These are phyloP conservation scores for Nothomitra cinnamomea DNA, from an alignment of 2,329 filamentous ascomycete genomes.

Conservation along the genomic window DNA sequence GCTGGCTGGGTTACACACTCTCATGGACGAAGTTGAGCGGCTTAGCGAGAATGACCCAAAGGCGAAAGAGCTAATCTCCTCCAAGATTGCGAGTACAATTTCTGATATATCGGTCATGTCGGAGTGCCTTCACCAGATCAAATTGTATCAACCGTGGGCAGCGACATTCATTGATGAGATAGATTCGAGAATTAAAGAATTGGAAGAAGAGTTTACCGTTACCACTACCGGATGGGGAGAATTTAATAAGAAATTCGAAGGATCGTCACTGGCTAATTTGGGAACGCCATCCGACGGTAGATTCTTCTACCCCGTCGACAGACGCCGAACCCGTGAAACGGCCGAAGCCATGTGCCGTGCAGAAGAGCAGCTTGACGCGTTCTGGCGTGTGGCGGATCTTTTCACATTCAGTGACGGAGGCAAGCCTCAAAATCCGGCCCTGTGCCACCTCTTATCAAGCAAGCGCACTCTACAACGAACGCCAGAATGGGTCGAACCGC, in stretches of 20 bases:
- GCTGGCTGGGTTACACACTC: slow-evolving; percentile 18
- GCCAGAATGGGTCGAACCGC: slow-evolving; percentile 28
- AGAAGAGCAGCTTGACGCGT: slow-evolving; percentile 25
- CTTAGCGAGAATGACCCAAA: slow-evolving; percentile 23
- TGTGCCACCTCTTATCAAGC: slow-evolving; percentile 6
- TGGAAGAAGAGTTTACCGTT: slow-evolving; percentile 13
- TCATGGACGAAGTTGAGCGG: slow-evolving; percentile 33
- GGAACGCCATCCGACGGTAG: slow-evolving; percentile 21
- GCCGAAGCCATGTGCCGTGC: slow-evolving; percentile 11
- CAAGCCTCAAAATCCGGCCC: slow-evolving; percentile 2
- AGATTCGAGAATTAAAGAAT: slow-evolving; percentile 12
- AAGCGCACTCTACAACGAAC: slow-evolving; percentile 29
- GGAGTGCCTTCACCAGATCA: slow-evolving; percentile 28
- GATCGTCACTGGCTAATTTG: slow-evolving; percentile 10
- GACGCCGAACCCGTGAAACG: slow-evolving; percentile 12
- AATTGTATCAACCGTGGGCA: slow-evolving; percentile 33
- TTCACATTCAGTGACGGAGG: background rate
- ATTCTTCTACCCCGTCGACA: slow-evolving; percentile 26
- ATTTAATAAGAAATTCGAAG: slow-evolving; percentile 8
- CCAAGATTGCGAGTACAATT: slow-evolving; percentile 15
- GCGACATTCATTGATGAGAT: slow-evolving; percentile 21
- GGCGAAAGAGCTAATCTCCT: slow-evolving; percentile 9
- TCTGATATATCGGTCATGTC: slow-evolving; percentile 29
- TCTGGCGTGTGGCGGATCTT: slow-evolving; percentile 26
- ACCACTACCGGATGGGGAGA: slow-evolving; percentile 6